Evolutionary conservation across 1,284 basidiomycete genomes (phyloP).

Genomic region (Ustilago shanxiensis): DNA sequence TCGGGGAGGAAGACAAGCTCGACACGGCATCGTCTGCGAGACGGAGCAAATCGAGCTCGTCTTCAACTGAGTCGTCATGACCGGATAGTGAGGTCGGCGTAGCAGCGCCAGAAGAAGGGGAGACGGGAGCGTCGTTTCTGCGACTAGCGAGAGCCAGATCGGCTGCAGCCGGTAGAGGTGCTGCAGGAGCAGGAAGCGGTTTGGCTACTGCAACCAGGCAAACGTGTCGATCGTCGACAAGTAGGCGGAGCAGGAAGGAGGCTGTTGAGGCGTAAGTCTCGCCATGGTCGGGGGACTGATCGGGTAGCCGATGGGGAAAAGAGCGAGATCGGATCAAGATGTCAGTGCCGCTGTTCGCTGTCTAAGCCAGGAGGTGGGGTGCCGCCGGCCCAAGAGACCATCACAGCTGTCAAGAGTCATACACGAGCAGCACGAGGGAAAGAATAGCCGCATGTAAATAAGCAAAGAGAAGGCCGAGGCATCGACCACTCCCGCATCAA

Average conservation of each 20-base stretch:
- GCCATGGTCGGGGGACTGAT: constrained; percentile 49
- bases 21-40: neutral
- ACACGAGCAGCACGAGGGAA: neutral
- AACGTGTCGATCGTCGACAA: constrained; percentile 65
- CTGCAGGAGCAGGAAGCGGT: constrained; percentile 56
- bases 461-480: too few relatives aligned
- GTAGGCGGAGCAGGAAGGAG: constrained; percentile 60
- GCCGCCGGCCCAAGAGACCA: too few relatives aligned
- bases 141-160: constrained; percentile 16
- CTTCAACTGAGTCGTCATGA: neutral
- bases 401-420: neutral
- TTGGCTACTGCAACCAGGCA: constrained; percentile 63
- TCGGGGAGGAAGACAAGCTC: constrained; percentile 22
- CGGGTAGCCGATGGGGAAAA: neutral
- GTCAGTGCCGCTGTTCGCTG: neutral
- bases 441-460: constrained; percentile 2
- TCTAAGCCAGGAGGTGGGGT: too few relatives aligned
- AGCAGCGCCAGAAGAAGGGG: neutral
- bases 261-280: constrained; percentile 63
- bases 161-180: constrained; percentile 23
- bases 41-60: neutral
- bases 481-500: too few relatives aligned
- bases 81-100: neutral
- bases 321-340: neutral
- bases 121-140: neutral